A percentile compares a stretch with the other conserved stretches of the same genome.
Conservation (phyloP, 495 filamentous ascomycete species). For the Peziza echinospora region DNA sequence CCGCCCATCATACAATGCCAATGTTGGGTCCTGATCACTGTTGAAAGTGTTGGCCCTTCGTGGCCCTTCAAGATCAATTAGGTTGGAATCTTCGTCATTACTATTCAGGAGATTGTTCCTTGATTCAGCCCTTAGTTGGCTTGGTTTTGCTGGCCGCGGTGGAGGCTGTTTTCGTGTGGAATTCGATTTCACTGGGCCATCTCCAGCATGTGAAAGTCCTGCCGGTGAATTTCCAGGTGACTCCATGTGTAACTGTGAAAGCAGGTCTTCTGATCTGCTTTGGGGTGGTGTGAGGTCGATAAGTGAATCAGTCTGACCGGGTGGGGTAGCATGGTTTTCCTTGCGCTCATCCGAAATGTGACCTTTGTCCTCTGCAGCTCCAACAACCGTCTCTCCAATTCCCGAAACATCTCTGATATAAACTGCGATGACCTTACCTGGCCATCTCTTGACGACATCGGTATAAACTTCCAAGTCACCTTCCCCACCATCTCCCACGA, state of each 20-base stretch:
- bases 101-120: not conserved
- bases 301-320: not conserved
- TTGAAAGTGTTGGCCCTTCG: not conserved
- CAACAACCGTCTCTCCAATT: slow-evolving; percentile 4
- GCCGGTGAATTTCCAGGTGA: not conserved
- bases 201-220: not conserved
- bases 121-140: slow-evolving; percentile 29
- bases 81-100: not conserved
- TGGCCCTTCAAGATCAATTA: not conserved
- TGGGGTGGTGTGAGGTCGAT: not conserved
- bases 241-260: not conserved
- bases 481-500: slow-evolving; percentile 89
- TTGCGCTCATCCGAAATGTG: not conserved
- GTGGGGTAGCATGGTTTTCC: not conserved
- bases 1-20: not conserved
- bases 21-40: not conserved
- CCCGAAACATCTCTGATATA: slow-evolving; percentile 87
- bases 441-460: slow-evolving; percentile 65
- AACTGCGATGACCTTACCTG: slow-evolving; percentile 55
- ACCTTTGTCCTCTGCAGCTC: not conserved
- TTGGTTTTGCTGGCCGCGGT: slow-evolving; percentile 45
- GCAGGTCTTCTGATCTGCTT: not conserved
- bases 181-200: not conserved
- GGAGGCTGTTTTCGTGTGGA: slow-evolving; percentile 26
- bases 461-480: slow-evolving; percentile 95